A percentile compares a stretch with the other conserved stretches of the same genome.
Evolutionary conservation across 75 land plant genomes (phyloP).

Genomic region (Selaginella moellendorffii): DNA sequence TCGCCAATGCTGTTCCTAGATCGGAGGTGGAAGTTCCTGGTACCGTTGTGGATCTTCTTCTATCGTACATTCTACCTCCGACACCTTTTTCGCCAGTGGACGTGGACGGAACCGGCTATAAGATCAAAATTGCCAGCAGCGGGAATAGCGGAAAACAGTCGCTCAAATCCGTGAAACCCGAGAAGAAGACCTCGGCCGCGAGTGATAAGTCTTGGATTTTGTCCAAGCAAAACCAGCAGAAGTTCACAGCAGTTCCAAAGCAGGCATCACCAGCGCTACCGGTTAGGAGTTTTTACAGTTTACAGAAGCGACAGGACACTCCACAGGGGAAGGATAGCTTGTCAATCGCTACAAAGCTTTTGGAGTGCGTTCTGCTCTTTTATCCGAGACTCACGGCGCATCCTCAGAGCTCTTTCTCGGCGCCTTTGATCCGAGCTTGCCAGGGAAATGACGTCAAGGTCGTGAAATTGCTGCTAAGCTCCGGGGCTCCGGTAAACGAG

Average conservation of each 20-base stretch:
- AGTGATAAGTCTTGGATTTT: too few relatives aligned
- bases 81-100: not conserved
- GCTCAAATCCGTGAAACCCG: not conserved
- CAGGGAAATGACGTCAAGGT: conserved; percentile 30
- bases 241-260: too few relatives aligned
- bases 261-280: too few relatives aligned
- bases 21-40: not conserved
- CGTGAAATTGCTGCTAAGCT: conserved; percentile 17
- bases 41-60: conserved; percentile 11
- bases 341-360: conserved; percentile 14
- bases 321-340: too few relatives aligned
- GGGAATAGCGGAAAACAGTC: not conserved
- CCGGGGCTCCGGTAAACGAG: conserved; percentile 21
- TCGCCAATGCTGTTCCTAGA: conserved; percentile 8
- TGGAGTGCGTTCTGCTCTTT: conserved; percentile 26
- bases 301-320: too few relatives aligned
- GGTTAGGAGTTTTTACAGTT: too few relatives aligned
- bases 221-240: too few relatives aligned
- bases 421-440: conserved; percentile 34
- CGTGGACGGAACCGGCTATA: too few relatives aligned
- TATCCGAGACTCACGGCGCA: conserved; percentile 21
- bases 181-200: not conserved
- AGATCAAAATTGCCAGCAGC: too few relatives aligned
- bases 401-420: conserved; percentile 20
- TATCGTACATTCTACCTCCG: not conserved